Evolutionary conservation across 768 basidiomycete species (phyloP), one percentile per base, ranked within the genome.

Genomic region (Tulasnella sp.): DNA sequence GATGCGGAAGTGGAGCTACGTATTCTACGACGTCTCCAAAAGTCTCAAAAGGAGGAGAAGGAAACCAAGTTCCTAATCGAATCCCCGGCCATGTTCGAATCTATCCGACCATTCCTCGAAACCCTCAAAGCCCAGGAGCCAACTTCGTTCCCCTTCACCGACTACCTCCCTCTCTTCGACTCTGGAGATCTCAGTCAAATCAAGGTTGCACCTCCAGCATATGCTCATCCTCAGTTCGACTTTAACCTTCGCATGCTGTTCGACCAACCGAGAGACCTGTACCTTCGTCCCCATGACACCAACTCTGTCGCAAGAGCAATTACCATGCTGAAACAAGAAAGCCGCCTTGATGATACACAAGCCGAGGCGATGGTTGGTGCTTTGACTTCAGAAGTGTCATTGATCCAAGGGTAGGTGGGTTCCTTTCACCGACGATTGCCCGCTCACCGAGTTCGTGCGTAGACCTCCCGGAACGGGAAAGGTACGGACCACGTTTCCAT

Each of bases 401-500:
- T 95, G 75, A 92, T 95, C 54, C 93, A 95, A 86, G 94, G 94
- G 92, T 93, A 76, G 54, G 86, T 69, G 3, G 64, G 16, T 28
- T 69, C 34, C n/a, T 9, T 69, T 28, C 16, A 24, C 28, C 34
- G 64, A 34, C 6, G 34, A 12, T 31, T 6, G 2, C 14, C 28
- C n/a, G 11, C 64, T 69, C 1, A 69, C 64, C 24, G 14, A 12
- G 5, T 75, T 14, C 37, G 7, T 92, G 0, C 80, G 89, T 92
- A 93, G 93, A 72, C 93, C 93, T 42, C 94, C 93, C 1, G 94
- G 93, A 1, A 94, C 93, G 0, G 94, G 93, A 82, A 94, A 94
- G 89, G 92, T 92, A 69, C 80, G 80, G 37, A 7, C 41, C 18
- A 9, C 24, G 22, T 22, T 54, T 69, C 28, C 11, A 18, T 18